phyloP scores from a whole-genome alignment of 1,284 basidiomycete species.

The Stygiomarasmius scandens region DNA sequence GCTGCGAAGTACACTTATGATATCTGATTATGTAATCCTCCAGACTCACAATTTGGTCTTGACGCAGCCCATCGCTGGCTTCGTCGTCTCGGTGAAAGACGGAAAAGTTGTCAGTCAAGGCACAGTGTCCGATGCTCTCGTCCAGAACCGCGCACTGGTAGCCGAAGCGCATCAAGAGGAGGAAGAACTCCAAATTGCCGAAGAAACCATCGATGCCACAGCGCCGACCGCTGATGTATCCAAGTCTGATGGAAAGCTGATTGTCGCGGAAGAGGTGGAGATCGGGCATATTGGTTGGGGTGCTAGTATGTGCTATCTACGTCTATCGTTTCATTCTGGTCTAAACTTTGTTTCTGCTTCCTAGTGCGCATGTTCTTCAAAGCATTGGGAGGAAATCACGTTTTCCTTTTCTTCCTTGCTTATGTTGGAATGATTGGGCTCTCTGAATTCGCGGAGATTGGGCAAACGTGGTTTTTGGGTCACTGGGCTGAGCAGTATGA shows the following conservation, averaged over 20 bases:
- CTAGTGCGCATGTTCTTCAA: conserved; percentile 32
- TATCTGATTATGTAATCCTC: not conserved
- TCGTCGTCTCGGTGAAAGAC: conserved; percentile 56
- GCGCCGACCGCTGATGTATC: conserved; percentile 28
- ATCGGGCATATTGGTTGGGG: conserved; percentile 56
- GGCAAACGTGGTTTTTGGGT: conserved; percentile 61
- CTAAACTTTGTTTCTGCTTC: too few species aligned
- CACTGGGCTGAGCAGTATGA: conserved; percentile 46
- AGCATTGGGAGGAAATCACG: conserved; percentile 26
- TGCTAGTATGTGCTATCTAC: conserved; percentile 33
- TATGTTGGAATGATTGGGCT: conserved; percentile 32
- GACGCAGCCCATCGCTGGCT: conserved; percentile 57
- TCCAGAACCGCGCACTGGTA: conserved; percentile 34
- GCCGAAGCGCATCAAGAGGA: conserved; percentile 36
- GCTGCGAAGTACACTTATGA: not conserved
- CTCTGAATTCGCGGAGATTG: conserved; percentile 27
- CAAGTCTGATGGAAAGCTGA: conserved; percentile 45
- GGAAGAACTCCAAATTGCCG: conserved; percentile 35
- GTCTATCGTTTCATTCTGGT: too few species aligned
- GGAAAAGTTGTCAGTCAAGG: conserved; percentile 47
- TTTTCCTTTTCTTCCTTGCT: conserved; percentile 23
- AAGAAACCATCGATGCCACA: conserved; percentile 40
- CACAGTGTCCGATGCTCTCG: conserved; percentile 38
- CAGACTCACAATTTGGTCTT: conserved; percentile 69
- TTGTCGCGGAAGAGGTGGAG: conserved; percentile 62